Percentiles rank a stretch among this genome's conserved stretches.
phyloP scores from a whole-genome alignment of 345 rosid genomes.

The Erysimum cheiranthoides region DNA sequence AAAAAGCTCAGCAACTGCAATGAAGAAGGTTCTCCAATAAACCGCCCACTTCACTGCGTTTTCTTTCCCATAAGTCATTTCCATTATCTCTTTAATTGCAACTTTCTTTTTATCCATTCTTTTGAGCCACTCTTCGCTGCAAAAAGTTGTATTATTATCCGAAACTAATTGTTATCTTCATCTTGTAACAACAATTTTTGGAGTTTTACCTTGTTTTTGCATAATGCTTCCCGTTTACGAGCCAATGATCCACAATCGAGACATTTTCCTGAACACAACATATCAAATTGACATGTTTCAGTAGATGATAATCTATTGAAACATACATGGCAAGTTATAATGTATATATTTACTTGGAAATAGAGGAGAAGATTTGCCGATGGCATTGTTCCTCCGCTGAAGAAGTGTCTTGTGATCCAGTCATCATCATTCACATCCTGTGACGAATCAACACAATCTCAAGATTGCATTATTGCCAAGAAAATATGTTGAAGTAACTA shows the following conservation, averaged over 20 bases:
- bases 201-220: constrained; percentile 68
- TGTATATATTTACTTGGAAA: constrained; percentile 64
- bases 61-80: constrained; percentile 78
- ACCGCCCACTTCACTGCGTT: constrained; percentile 82
- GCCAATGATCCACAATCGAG: constrained; percentile 75
- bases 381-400: constrained; percentile 92
- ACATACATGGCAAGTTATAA: constrained; percentile 1
- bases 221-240: constrained; percentile 83
- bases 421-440: constrained; percentile 87
- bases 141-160: constrained; percentile 5
- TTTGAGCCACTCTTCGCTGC: constrained; percentile 87
- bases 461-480: constrained; percentile 1
- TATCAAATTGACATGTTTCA: neutral
- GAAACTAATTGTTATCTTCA: neutral
- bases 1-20: constrained; percentile 83
- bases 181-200: neutral
- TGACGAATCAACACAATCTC: constrained; percentile 11
- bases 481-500: neutral
- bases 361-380: constrained; percentile 84
- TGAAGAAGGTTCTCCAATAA: constrained; percentile 89
- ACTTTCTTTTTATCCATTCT: constrained; percentile 72
- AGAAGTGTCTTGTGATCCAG: constrained; percentile 90
- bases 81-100: constrained; percentile 70
- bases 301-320: neutral
- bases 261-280: constrained; percentile 64